Evolutionary conservation across 108 stramenopile species (phyloP).

Genomic region (Skeletonema grethae): DNA sequence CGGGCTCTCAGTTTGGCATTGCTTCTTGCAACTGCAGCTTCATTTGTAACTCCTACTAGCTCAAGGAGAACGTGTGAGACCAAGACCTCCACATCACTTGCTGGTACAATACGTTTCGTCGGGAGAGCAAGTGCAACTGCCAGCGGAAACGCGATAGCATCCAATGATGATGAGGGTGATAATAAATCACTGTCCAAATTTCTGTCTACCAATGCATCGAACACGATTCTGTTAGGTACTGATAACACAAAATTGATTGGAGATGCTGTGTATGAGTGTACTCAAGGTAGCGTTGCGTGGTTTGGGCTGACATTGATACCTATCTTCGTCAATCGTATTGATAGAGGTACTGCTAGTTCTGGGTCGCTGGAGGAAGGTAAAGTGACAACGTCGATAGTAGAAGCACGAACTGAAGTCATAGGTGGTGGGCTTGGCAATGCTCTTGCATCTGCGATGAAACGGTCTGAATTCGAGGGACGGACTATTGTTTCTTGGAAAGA

Average conservation of each 20-base stretch:
- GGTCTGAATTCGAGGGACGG: slow-evolving; percentile 32
- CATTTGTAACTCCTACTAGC: not conserved
- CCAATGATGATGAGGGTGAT: slow-evolving; percentile 1
- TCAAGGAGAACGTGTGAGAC: not conserved
- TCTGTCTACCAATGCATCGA: slow-evolving; percentile 22
- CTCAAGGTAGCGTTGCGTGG: slow-evolving; percentile 46
- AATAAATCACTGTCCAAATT: slow-evolving; percentile 25
- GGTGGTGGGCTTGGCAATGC: slow-evolving; percentile 27
- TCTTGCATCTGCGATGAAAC: slow-evolving; percentile 35
- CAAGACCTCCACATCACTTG: not conserved
- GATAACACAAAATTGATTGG: slow-evolving; percentile 23
- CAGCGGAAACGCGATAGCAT: slow-evolving; percentile 8
- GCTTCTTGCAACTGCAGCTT: not conserved
- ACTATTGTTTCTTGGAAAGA: slow-evolving; percentile 32
- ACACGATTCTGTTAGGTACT: slow-evolving; percentile 27
- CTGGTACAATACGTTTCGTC: slow-evolving; percentile 28
- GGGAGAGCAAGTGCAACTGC: slow-evolving; percentile 21
- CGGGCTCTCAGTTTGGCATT: not conserved
- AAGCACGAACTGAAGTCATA: slow-evolving; percentile 38
- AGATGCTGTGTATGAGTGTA: slow-evolving; percentile 41
- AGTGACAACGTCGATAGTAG: slow-evolving; percentile 19
- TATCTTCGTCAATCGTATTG: slow-evolving; percentile 45
- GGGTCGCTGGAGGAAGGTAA: not conserved
- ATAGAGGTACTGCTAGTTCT: slow-evolving; percentile 19
- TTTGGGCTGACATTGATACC: slow-evolving; percentile 52